These are phyloP conservation scores for Penicillium malachiteum DNA, from an alignment of 495 filamentous ascomycete species.

Conservation along the genomic window DNA sequence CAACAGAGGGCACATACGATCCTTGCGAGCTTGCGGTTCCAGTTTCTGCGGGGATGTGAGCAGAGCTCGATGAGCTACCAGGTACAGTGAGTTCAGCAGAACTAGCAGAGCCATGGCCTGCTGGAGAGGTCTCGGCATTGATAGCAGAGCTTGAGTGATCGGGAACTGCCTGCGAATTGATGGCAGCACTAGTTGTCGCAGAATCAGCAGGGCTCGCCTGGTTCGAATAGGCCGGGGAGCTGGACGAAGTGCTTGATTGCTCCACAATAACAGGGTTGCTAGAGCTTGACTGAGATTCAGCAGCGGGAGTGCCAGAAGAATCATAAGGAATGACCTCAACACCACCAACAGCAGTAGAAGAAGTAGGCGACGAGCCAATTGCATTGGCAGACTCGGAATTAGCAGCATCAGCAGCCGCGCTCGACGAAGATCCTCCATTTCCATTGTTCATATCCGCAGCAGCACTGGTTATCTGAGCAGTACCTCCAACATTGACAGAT, in stretches of 20 bases:
- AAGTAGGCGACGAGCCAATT: too few relatives aligned
- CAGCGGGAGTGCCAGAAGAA: too few relatives aligned
- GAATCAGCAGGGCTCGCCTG: slow-evolving; percentile 11
- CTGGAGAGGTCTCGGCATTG: neutral
- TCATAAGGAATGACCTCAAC: too few relatives aligned
- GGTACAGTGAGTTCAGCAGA: neutral
- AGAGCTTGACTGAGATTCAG: too few relatives aligned
- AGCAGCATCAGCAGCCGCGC: too few relatives aligned
- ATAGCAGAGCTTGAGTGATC: neutral
- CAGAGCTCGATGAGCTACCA: neutral
- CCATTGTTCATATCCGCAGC: too few relatives aligned
- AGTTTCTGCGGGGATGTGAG: neutral
- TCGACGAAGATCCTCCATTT: too few relatives aligned
- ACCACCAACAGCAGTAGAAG: too few relatives aligned
- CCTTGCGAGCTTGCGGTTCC: neutral
- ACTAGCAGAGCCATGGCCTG: neutral
- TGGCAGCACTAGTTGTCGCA: neutral
- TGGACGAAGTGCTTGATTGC: neutral
- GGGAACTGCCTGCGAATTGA: neutral
- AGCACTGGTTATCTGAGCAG: too few relatives aligned
- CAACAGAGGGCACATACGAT: neutral
- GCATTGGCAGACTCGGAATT: too few relatives aligned
- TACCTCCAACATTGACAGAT: too few relatives aligned
- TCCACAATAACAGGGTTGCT: too few relatives aligned
- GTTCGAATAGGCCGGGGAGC: neutral